phyloP scores from a whole-genome alignment of 768 basidiomycete species.

The Phylloporus sp. region DNA sequence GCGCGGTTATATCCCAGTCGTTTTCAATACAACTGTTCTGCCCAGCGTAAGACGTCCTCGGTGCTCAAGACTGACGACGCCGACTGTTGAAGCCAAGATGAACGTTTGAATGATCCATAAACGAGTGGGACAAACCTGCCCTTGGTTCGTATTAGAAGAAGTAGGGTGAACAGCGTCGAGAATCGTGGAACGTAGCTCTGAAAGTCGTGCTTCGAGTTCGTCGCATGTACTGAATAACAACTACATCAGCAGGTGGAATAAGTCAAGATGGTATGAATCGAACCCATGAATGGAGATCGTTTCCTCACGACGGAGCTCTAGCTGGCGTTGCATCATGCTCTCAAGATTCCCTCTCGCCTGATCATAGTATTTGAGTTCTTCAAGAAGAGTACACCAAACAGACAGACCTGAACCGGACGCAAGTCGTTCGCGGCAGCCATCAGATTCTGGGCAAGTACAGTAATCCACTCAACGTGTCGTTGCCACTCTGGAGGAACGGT shows the following conservation, averaged over 20 bases:
- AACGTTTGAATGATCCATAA: neutral
- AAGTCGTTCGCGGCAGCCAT: conserved; percentile 89
- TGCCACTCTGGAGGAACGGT: conserved; percentile 63
- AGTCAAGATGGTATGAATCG: conserved; percentile 20
- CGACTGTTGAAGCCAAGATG: conserved; percentile 6
- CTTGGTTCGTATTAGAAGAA: conserved; percentile 1
- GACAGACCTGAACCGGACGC: conserved; percentile 75
- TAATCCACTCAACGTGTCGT: conserved; percentile 76
- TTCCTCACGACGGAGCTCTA: conserved; percentile 71
- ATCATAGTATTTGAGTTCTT: neutral
- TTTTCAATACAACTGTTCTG: conserved; percentile 41
- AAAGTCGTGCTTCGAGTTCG: conserved; percentile 58
- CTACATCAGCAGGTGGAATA: conserved; percentile 7
- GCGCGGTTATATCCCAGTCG: neutral
- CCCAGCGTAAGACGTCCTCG: conserved; percentile 54
- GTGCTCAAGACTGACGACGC: conserved; percentile 10
- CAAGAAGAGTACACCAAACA: neutral
- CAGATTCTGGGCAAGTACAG: conserved; percentile 75
- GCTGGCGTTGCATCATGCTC: conserved; percentile 74
- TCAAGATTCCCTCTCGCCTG: conserved; percentile 82
- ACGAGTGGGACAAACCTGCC: conserved; percentile 14
- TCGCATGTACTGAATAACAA: conserved; percentile 60
- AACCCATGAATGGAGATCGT: conserved; percentile 67
- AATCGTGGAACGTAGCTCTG: conserved; percentile 41
- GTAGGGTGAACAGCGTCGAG: conserved; percentile 10